phyloP scores from a whole-genome alignment of 1,284 basidiomycete genomes.

The Microbotryomycetes sp. region DNA sequence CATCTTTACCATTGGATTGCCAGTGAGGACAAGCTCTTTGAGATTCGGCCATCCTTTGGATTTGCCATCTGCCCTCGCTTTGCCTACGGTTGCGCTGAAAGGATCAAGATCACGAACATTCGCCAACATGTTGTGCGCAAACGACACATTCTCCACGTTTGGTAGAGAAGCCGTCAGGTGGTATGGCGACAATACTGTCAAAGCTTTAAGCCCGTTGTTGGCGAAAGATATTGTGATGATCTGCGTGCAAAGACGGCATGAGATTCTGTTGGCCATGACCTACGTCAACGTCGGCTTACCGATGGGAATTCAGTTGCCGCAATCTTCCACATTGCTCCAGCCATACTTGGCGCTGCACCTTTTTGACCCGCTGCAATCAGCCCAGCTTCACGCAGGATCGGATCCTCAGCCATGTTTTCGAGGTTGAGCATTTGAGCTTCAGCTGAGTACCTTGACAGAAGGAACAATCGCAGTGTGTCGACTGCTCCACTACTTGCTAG shows the following conservation, averaged over 20 bases:
- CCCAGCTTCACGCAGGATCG: constrained; percentile 59
- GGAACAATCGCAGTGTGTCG: constrained; percentile 31
- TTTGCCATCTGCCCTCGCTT: constrained; percentile 23
- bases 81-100: constrained; percentile 38
- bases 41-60: constrained; percentile 47
- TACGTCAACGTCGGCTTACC: constrained; percentile 45
- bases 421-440: constrained; percentile 28
- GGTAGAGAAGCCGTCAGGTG: constrained; percentile 62
- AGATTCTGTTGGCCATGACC: too few relatives aligned
- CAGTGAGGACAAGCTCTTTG: constrained; percentile 68
- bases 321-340: constrained; percentile 76
- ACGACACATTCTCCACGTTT: constrained; percentile 67
- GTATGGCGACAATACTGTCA: constrained; percentile 48
- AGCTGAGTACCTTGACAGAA: constrained; percentile 25
- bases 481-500: constrained; percentile 11
- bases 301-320: constrained; percentile 68
- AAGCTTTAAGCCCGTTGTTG: constrained; percentile 51
- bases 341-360: constrained; percentile 56
- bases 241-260: too few relatives aligned
- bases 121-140: constrained; percentile 65
- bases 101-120: constrained; percentile 61
- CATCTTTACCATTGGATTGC: constrained; percentile 66
- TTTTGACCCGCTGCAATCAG: constrained; percentile 61
- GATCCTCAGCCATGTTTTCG: constrained; percentile 61
- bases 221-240: constrained; percentile 69